Conservation (phyloP, 1,139 yeast genomes). For the Fermentozyma sake region DNA sequence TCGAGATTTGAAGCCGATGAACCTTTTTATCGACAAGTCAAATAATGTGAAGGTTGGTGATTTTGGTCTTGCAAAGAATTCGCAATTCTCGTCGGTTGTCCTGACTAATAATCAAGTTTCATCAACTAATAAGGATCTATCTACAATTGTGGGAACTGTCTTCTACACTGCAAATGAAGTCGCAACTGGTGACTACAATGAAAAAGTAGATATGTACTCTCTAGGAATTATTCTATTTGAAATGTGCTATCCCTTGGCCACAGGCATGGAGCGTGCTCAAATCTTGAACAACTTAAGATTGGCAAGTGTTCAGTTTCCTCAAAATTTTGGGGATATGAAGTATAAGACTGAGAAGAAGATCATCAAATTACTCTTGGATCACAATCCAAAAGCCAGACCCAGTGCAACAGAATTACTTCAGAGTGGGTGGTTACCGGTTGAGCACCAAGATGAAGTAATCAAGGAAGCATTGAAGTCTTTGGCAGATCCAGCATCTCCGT, state of each 20-base stretch:
- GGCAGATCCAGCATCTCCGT: constrained; percentile 87
- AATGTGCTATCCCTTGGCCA: constrained; percentile 77
- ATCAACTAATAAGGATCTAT: constrained; percentile 57
- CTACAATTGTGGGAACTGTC: constrained; percentile 91
- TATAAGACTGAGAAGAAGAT: constrained; percentile 59
- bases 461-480: constrained; percentile 82
- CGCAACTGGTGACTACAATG: constrained; percentile 72
- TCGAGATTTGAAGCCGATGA: constrained; percentile 92
- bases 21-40: constrained; percentile 88
- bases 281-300: constrained; percentile 62
- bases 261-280: constrained; percentile 89
- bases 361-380: constrained; percentile 63
- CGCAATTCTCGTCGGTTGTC: constrained; percentile 44
- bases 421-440: constrained; percentile 82
- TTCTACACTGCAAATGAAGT: constrained; percentile 92
- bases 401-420: constrained; percentile 69
- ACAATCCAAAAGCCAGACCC: constrained; percentile 72
- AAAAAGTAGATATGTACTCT: constrained; percentile 93
- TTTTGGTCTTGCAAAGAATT: constrained; percentile 87
- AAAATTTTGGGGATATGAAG: constrained; percentile 50
- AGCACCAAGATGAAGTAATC: constrained; percentile 84
- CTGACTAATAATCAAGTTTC: constrained; percentile 39
- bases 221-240: constrained; percentile 92
- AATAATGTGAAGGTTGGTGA: constrained; percentile 93
- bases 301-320: constrained; percentile 59